Evolutionary conservation across 1,284 basidiomycete genomes (phyloP), one percentile per base, ranked within the genome.

Genomic region (Tilletia caries): DNA sequence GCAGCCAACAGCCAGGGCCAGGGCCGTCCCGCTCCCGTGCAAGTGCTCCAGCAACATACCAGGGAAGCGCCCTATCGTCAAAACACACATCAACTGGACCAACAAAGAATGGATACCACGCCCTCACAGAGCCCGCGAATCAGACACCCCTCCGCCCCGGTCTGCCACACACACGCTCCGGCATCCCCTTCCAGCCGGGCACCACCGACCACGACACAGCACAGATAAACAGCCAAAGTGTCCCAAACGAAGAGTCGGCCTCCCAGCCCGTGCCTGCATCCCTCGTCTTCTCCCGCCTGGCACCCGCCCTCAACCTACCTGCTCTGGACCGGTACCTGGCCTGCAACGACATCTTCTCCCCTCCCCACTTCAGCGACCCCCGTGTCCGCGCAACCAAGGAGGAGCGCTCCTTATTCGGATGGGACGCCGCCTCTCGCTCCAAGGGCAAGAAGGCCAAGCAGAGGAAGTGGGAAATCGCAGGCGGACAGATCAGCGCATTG

Each of bases 231-330:
- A n/a, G n/a, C n/a, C n/a, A n/a, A n/a, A n/a, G n/a, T n/a, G n/a
- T 15, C 37, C 10, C 37, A 6, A 41, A 15, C 10, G 37, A 41
- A 41, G 37, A 41, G 37, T 15, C 37, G 37, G 15, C 37, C 8
- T 41, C 37, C 10, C 37, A 41, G 37, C 37, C 20, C 15, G 75
- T 8, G 77, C 81, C 8, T 80, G 82, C 0, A 74, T 73, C 60
- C 52, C 74, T 54, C 12, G 73, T 84, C 64, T 84, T 84, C 65
- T 67, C 70, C 0, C 70, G 69, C 0, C 66, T 71, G 18, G 80
- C 82, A 0, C 71, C 75, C 23, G 80, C 83, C 0, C 77, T 84
- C n/a, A 72, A 82, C 33, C 74, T 84, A 5, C 83, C 83, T 5
- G 76, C 77, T 3, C 74, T 84, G 27, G 83, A 84, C 62, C 54